Evolutionary conservation across 768 basidiomycete genomes (phyloP), one percentile per base, ranked within the genome.

Genomic region (Mycena floridula): DNA sequence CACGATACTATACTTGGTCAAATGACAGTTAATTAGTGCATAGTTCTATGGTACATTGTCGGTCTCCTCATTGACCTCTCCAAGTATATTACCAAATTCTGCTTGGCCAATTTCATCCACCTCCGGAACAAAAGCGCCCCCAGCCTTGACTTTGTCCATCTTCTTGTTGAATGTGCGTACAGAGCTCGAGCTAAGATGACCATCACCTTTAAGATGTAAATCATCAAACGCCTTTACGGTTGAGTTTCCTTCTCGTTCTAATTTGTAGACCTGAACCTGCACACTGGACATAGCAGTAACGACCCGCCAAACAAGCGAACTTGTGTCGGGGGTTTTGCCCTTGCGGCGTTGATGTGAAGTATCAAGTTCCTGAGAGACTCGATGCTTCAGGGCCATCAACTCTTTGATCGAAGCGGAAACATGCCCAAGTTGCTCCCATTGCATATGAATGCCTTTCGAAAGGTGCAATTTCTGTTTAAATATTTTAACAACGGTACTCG

Each of bases 341-440:
- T 25, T 46, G 13, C 46, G 42, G 3, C 43, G 45, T n/a, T 53
- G 56, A 23, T 56, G 55, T 1, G 23, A 4, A 1, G 40, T 48
- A 0, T 26, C 47, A 3, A 56, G 22, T 0, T 40, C 25, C 5
- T 2, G 7, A 6, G 21, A 15, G 8, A 56, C 44, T 21, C 53
- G 45, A 27, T 53, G 50, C 2, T 37, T 27, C n/a, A 57, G 22
- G 11, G 27, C 25, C 15, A 46, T 44, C 0, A 57, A 25, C 1
- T 58, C 43, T 4, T 50, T 22, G 1, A 55, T 26, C 1, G 37
- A 25, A 1, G 55, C 51, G 0, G 49, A 53, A 13, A 57, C 50
- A 15, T 57, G 25, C 2, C 51, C 47, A 1, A 56, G 20, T 1
- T 21, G 5, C 16, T 57, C 45, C 49, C 55, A 56, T 0, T 23